A percentile compares a stretch with the other conserved stretches of the same genome.
These are phyloP conservation scores for Nannochloropsis gaditana DNA, from an alignment of 108 stramenopile genomes.

Conservation along the genomic window DNA sequence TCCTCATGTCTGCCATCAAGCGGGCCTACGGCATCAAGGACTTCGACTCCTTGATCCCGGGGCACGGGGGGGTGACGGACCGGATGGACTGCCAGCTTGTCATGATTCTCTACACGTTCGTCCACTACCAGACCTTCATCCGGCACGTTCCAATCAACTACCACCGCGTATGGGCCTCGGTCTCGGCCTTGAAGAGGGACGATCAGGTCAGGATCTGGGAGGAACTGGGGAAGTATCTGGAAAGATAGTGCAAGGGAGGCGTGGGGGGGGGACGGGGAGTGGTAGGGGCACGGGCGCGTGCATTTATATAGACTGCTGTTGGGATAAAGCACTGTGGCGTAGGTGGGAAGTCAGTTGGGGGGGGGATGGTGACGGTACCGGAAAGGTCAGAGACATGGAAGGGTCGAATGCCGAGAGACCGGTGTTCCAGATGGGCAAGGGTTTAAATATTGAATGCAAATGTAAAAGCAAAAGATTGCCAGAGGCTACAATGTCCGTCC, in stretches of 20 bases:
- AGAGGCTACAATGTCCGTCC: no score
- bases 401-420: not conserved
- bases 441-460: no score
- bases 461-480: no score
- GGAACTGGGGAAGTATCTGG: not conserved
- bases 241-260: not conserved
- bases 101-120: conserved; percentile 53
- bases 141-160: not conserved
- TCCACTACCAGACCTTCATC: not conserved
- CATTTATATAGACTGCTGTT: not conserved
- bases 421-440: not conserved
- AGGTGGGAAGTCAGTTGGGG: not conserved
- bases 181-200: not conserved
- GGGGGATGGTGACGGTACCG: not conserved
- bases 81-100: conserved; percentile 96
- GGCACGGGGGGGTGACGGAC: conserved; percentile 94
- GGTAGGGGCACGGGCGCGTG: not conserved
- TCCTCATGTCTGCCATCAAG: conserved; percentile 85
- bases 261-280: not conserved
- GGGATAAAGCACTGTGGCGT: not conserved
- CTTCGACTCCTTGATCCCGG: conserved; percentile 81
- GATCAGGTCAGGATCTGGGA: conserved; percentile 5
- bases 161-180: not conserved
- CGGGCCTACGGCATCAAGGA: conserved; percentile 85
- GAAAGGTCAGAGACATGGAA: not conserved